phyloP scores from a whole-genome alignment of 768 basidiomycete genomes.

The Cyclocybe aegerita region DNA sequence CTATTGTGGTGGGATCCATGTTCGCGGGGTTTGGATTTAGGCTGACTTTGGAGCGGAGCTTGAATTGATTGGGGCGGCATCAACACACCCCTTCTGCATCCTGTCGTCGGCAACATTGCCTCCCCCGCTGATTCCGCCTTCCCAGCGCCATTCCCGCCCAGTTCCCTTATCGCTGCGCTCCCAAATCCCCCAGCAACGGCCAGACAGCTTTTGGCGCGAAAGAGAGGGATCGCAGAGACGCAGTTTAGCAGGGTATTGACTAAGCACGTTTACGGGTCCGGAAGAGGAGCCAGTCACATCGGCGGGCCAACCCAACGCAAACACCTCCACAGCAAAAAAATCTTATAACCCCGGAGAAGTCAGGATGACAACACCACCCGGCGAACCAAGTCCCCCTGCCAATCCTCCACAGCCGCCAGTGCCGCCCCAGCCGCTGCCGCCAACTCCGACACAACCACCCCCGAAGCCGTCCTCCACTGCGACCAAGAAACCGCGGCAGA shows the following conservation, averaged over 20 bases:
- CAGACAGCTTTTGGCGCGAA: background rate
- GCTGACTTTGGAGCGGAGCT: conserved; percentile 31
- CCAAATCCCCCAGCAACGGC: background rate
- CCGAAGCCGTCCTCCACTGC: conserved; percentile 43
- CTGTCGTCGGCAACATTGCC: conserved; percentile 19
- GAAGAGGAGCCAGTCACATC: conserved; percentile 30
- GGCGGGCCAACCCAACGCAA: conserved; percentile 30
- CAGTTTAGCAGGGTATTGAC: conserved; percentile 23
- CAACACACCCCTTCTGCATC: conserved; percentile 16
- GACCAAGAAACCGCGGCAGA: conserved; percentile 54
- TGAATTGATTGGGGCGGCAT: conserved; percentile 30
- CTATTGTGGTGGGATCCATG: conserved; percentile 1
- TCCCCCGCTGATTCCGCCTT: conserved; percentile 1
- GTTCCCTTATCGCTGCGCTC: background rate
- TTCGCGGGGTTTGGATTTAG: conserved; percentile 17
- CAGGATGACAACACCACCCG: conserved; percentile 52
- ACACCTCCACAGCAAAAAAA: conserved; percentile 28
- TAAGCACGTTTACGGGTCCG: conserved; percentile 41
- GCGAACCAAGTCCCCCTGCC: conserved; percentile 37
- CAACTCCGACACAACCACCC: conserved; percentile 39
- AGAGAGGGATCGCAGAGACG: background rate
- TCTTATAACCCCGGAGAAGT: conserved; percentile 42
- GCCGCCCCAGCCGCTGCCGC: conserved; percentile 47
- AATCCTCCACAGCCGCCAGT: conserved; percentile 37
- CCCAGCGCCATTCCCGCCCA: background rate